Evolutionary conservation across 352 stramenopile species (phyloP), one percentile per base, ranked within the genome.

Genomic region (Globisporangium cederbergense): DNA sequence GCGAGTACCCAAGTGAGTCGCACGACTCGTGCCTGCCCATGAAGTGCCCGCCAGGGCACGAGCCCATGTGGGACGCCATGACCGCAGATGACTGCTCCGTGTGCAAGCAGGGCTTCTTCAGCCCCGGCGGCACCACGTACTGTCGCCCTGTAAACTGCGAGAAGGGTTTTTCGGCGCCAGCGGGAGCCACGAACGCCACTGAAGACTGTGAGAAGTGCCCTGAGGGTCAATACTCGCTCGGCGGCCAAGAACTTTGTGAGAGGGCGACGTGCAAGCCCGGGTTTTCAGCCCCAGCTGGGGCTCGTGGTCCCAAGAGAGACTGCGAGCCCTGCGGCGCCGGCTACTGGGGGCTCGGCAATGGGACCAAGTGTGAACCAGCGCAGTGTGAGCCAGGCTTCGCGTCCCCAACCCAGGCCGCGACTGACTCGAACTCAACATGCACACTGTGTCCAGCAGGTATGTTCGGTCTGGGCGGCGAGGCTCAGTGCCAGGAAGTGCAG

Each of bases 21-120:
- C 55, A 64, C 20, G 68, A 73, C 40, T 49, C 28, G 20, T 79
- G 74, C 47, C 47, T 77, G 3, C 47, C 64, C 1, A 64, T 81
- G 36, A 52, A 50, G n/a, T 81, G 74, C 32, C 57, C 56, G 6
- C 49, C 71, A 7, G 74, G 74, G 2, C 70, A 58, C 7, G 74
- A 81, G 60, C 64, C 74, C 2, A 43, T 62, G 32, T 64, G 51
- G 58, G 60, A 60, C 4, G 60, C 74, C 9, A 42, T 66, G 14
- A 25, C 54, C 9, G 66, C 52, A 6, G 53, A 67, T 4, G 74
- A 81, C 47, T 85, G 76, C 51, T 40, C 58, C 2, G 16, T 69
- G 20, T 85, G 76, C 45, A 58, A 64, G 13, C 72, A 80, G 40
- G 76, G 76, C 16, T 73, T 66, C 45, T 85, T 73, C 64, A 77